Evolutionary conservation across 148 eudicot genomes (phyloP), one percentile per base, ranked within the genome.

Genomic region (Chenopodium berlandieri): DNA sequence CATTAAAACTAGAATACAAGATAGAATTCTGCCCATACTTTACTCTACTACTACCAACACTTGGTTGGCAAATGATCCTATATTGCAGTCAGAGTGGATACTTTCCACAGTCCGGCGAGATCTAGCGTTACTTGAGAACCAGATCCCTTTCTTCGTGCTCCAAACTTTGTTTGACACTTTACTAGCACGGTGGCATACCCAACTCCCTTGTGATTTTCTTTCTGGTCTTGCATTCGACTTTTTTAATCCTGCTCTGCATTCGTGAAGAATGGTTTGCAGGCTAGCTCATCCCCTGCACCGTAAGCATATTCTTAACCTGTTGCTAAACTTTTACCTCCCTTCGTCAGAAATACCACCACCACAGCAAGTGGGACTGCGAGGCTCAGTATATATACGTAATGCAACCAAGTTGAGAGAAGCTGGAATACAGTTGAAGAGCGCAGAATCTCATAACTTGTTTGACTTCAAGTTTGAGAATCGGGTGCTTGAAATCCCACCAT

Each of bases 321-420:
- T 77, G 54, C 71, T 77, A 25, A 77, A 77, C 27, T 77, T 77
- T 48, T 77, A 77, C 56, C 79, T 77, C 70, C 79, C 79, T 40
- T 63, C 79, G 31, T 76, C 79, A 6, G 70, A 52, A 22, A 77
- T 19, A 34, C 17, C n/a, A 70, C 9, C 8, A 70, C 20, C 46
- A 37, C 5, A 2, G 31, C 40, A 64, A 31, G 9, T 9, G 30
- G 44, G 8, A 30, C 25, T 1, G 9, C 66, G 32, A 34, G 54
- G 71, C 1, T n/a, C 44, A 0, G 10, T 30, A 17, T 76, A 62
- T 52, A 20, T 75, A 32, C 77, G 54, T 56, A 77, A 64, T 13
- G 79, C 79, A 8, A 63, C 56, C 52, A 77, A 63, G 56, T 54
- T 77, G 1, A 63, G 8, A 4, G 79, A 77, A 50, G 79, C 50